Evolutionary conservation across 2,329 filamentous ascomycete species (phyloP), one percentile per base, ranked within the genome.

Genomic region (Coleophoma crateriformis): DNA sequence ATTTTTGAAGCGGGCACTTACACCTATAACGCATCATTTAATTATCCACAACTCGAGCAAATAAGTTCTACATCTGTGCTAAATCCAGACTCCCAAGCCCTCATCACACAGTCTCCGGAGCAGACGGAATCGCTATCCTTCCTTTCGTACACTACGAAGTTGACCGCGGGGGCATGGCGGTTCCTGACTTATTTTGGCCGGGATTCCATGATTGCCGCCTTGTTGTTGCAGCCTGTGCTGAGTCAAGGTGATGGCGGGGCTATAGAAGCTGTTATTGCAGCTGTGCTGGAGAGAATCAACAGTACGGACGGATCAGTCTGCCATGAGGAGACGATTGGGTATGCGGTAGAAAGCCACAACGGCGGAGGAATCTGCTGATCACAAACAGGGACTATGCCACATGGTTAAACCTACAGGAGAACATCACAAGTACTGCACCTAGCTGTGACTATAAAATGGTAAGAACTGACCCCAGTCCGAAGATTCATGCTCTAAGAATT

Each of bases 101-200:
- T 84, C 3, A 72, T 77, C 22, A 52, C 63, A 0, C 63, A 77
- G 41, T 65, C 74, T 32, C 64, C 71, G 0, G 72, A 71, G 37
- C 70, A 79, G 47, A 71, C 74, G 1, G 70, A 69, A 0, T 79
- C 80, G 0, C 64, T 85, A 0, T 78, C 80, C 0, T 85, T 86
- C 63, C 67, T 86, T 4, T 85, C 82, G 0, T 86, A 85, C 54
- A 77, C 71, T 0, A 69, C 79, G 33, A 86, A 85, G 55, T 68
- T 86, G 0, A 68, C 84, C 2, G 82, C 83, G 2, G 82, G 82
- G 11, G 80, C 78, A 4, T 86, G 81, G 82, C 68, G 81, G 1
- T 86, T 85, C 56, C 63, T 86, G 41, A 85, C 82, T 0, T 86
- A 85, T 58, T 85, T 86, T 64, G 82, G 81, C 0, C 74, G 82